Base-by-base conservation (phyloP, 148 eudicot species). In the Diospyros lotus region DNA sequence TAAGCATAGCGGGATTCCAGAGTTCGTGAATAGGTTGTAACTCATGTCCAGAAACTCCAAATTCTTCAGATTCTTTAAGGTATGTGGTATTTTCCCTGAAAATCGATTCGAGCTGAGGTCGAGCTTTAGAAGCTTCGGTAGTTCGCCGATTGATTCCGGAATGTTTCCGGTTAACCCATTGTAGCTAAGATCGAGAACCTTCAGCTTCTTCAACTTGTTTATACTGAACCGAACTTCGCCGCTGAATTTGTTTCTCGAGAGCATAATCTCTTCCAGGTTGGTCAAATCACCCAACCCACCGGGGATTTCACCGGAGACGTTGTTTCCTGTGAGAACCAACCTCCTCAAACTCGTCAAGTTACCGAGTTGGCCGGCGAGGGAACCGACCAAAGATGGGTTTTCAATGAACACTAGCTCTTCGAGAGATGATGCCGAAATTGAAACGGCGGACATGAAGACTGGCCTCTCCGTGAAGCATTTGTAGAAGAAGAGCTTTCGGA, bases 351-450 rank as follows among this genome's bases (percentile, higher is more conserved):
- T 74, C 14, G 68, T 76, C 11, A 89, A 72, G 39, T 80, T 76
- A 15, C 83, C 65, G 39, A 88, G 46, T 9, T 42, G 69, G 1
- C 80, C 91, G 42, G 41, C 56, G 1, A 91, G 69, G 0, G 92
- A 70, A 11, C 97, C 98, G 38, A 79, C 45, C 11, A 93, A 75
- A 39, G 84, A 69, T 0, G 94, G 86, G 80, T 89, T 89, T 46
- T 93, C 97, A 2, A 93, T 52, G 66, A 89, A 88, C 9, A 91
- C 85, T 12, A 93, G 68, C 82, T 93, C 97, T 69, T 93, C 94
- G 1, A 93, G 44, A 28, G 78, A 79, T 5, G 81, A 75, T 11
- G 77, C 54, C 48, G 79, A 52, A 17, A 56, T 51, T 3, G 76
- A 64, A 39, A 88, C 69, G 40, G 67, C 70, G 0, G 89, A 88